These are phyloP conservation scores for Rosa chinensis DNA, from an alignment of 306 rosid species.

Conservation along the genomic window DNA sequence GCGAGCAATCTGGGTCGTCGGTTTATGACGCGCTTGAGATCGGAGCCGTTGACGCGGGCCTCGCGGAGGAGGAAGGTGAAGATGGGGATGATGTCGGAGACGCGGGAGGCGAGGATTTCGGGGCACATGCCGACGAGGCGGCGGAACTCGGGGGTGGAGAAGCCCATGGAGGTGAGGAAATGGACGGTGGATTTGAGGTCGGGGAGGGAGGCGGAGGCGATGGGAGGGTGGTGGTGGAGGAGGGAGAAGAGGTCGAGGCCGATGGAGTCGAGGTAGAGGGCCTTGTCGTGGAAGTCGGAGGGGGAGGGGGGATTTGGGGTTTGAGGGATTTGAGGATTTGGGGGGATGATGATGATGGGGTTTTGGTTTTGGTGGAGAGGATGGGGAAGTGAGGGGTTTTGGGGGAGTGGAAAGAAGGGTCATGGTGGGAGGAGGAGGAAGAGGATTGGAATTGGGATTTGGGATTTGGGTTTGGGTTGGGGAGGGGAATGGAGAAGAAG, in stretches of 20 bases:
- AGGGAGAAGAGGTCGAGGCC: constrained; percentile 77
- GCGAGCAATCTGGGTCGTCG: constrained; percentile 85
- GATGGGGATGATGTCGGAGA: constrained; percentile 55
- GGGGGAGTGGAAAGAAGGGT: constrained; percentile 5
- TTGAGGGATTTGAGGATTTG: constrained; percentile 22
- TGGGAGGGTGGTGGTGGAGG: constrained; percentile 58
- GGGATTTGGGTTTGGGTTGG: constrained; percentile 16
- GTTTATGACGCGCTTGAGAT: constrained; percentile 57
- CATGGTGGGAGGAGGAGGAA: constrained; percentile 19
- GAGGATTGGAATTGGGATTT: constrained; percentile 17
- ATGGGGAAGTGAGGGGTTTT: constrained; percentile 3
- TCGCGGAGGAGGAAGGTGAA: constrained; percentile 79
- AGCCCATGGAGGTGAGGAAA: constrained; percentile 51
- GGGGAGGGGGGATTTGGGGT: constrained; percentile 8
- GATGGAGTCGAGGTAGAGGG: constrained; percentile 76
- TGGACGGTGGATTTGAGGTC: constrained; percentile 64
- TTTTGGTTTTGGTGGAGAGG: constrained; percentile 7
- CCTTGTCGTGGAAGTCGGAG: constrained; percentile 55
- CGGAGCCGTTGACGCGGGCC: constrained; percentile 51
- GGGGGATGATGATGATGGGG: constrained; percentile 4
- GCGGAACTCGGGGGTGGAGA: constrained; percentile 60
- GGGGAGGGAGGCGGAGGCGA: constrained; percentile 52
- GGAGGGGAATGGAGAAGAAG: constrained; percentile 21
- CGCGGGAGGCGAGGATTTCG: constrained; percentile 57
- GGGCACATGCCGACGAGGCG: constrained; percentile 82